phyloP scores from a whole-genome alignment of 495 filamentous ascomycete genomes.

The Penicillium arizonense region DNA sequence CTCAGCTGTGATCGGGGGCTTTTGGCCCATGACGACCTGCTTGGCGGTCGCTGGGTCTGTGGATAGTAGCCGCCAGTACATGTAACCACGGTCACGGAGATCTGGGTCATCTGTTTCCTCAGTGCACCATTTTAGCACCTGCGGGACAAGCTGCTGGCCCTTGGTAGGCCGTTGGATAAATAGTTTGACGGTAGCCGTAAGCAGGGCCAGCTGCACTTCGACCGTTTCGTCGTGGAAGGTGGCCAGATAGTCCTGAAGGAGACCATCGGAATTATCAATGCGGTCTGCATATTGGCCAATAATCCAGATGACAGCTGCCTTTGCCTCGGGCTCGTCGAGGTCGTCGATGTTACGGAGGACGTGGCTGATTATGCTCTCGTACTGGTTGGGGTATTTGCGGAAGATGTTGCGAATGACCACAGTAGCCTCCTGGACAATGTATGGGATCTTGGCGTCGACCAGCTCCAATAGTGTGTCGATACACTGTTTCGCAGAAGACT shows the following conservation, averaged over 20 bases:
- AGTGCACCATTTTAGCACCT: constrained; percentile 97
- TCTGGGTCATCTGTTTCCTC: constrained; percentile 99
- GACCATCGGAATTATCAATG: constrained; percentile 91
- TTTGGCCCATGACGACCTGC: constrained; percentile 91
- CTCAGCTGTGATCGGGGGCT: constrained; percentile 94
- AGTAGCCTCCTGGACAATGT: constrained; percentile 99
- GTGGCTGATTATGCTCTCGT: constrained; percentile 94
- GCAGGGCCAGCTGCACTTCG: constrained; percentile 90
- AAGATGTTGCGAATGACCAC: constrained; percentile 99
- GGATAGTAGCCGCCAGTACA: constrained; percentile 99
- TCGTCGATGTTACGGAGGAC: constrained; percentile 96
- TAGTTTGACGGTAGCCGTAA: constrained; percentile 96
- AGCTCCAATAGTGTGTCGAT: constrained; percentile 92
- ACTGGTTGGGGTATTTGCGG: constrained; percentile 97
- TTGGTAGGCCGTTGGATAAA: constrained; percentile 98
- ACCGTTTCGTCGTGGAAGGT: constrained; percentile 91
- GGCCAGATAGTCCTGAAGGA: constrained; percentile 92
- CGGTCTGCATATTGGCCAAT: constrained; percentile 97
- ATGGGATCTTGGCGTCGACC: constrained; percentile 97
- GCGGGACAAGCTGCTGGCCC: constrained; percentile 88
- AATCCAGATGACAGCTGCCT: constrained; percentile 99
- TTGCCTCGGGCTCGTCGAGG: constrained; percentile 97
- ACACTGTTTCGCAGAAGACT: constrained; percentile 84
- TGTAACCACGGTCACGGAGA: constrained; percentile 91
- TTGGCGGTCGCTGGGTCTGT: constrained; percentile 86